Percentiles rank a stretch among this genome's conserved stretches.
phyloP scores from a whole-genome alignment of 441 rosid species.

The Metrosideros polymorpha region DNA sequence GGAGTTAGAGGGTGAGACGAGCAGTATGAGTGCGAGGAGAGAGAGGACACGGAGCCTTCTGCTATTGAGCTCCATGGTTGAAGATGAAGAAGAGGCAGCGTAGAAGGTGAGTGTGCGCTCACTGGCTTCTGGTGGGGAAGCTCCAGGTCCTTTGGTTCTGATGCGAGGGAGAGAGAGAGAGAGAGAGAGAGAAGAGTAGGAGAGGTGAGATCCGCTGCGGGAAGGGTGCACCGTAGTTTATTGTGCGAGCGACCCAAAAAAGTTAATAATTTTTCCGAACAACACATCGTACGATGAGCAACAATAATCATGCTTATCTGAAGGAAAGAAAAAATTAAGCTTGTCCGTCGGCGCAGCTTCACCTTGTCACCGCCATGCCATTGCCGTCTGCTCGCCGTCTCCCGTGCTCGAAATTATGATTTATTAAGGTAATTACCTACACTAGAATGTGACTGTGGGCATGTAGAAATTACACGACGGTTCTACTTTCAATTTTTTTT shows the following conservation, averaged over 20 bases:
- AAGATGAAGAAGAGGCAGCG: neutral
- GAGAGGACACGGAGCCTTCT: neutral
- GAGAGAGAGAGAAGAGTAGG: neutral
- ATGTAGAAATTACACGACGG: accelerated
- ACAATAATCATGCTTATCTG: neutral
- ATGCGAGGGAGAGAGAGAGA: neutral
- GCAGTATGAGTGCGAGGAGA: neutral
- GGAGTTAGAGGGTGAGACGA: neutral
- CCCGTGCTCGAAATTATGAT: too few species aligned
- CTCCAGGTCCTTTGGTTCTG: neutral
- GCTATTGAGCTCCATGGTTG: neutral
- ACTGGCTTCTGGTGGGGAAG: neutral
- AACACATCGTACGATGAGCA: neutral
- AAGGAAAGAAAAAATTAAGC: too few species aligned
- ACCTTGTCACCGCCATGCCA: too few species aligned
- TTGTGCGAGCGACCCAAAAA: too few species aligned
- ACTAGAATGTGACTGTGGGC: neutral
- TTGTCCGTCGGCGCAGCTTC: too few species aligned
- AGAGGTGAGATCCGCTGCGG: neutral
- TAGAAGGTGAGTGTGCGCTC: neutral
- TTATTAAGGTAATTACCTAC: neutral
- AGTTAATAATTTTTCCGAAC: neutral
- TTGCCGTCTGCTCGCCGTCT: neutral
- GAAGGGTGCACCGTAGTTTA: too few species aligned
- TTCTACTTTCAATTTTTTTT: neutral